Evolutionary conservation across 768 basidiomycete genomes (phyloP).

Genomic region (Psilocybe azurescens): DNA sequence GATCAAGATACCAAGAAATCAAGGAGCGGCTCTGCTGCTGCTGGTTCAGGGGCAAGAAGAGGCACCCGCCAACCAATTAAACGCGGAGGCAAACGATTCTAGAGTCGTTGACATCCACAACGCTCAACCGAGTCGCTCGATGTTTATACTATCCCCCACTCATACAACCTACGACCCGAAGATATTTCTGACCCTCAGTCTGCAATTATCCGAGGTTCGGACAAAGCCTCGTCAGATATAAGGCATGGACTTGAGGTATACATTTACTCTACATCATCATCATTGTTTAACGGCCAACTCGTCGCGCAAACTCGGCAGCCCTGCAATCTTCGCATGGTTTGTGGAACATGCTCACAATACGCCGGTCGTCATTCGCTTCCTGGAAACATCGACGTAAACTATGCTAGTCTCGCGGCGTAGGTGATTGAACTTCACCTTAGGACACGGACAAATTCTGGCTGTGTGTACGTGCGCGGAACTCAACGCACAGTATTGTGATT

Average conservation of each 20-base stretch:
- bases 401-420: background rate
- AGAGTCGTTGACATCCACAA: conserved; percentile 24
- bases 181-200: background rate
- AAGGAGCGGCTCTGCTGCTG: conserved; percentile 37
- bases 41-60: conserved; percentile 38
- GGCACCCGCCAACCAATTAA: conserved; percentile 76
- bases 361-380: conserved; percentile 51
- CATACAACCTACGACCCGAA: too few species aligned
- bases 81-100: conserved; percentile 78
- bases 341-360: conserved; percentile 70
- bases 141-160: too few species aligned
- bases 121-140: too few species aligned
- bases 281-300: conserved; percentile 21
- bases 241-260: background rate
- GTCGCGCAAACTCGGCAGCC: conserved; percentile 37
- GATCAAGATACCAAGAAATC: conserved; percentile 55
- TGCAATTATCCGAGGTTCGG: background rate
- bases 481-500: conserved; percentile 50
- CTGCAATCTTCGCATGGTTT: conserved; percentile 65
- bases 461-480: conserved; percentile 66
- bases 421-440: conserved; percentile 37
- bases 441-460: conserved; percentile 63
- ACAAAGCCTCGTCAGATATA: background rate
- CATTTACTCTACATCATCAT: background rate
- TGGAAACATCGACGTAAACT: conserved; percentile 19